phyloP scores from a whole-genome alignment of 306 rosid genomes.

The peach (Prunus persica) region Prunus_persica_NCBIv2 NC_034016.1:17086501-17087000 shows the following conservation, averaged over 20 bases:
- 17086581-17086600: neutral
- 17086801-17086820: slow-evolving; percentile 5
- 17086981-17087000: neutral
- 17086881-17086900: neutral
- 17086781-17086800: neutral
- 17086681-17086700: slow-evolving; percentile 42
- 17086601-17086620: slow-evolving; percentile 44
- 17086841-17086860: neutral
- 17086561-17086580: neutral
- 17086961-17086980: neutral
- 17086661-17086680: slow-evolving; percentile 37
- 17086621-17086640: slow-evolving; percentile 49
- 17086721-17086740: slow-evolving; percentile 21
- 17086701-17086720: slow-evolving; percentile 13
- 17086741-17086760: slow-evolving; percentile 1
- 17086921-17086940: neutral
- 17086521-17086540: slow-evolving; percentile 1
- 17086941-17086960: slow-evolving; percentile 2
- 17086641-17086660: slow-evolving; percentile 51
- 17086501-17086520: too few species aligned
- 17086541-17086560: neutral
- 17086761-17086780: neutral
- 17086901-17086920: neutral
- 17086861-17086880: neutral
- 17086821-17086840: neutral